A percentile compares a stretch with the other conserved stretches of the same genome.
phyloP scores from a whole-genome alignment of 176 grass and related monocot species.

The Musa troglodytarum region DNA sequence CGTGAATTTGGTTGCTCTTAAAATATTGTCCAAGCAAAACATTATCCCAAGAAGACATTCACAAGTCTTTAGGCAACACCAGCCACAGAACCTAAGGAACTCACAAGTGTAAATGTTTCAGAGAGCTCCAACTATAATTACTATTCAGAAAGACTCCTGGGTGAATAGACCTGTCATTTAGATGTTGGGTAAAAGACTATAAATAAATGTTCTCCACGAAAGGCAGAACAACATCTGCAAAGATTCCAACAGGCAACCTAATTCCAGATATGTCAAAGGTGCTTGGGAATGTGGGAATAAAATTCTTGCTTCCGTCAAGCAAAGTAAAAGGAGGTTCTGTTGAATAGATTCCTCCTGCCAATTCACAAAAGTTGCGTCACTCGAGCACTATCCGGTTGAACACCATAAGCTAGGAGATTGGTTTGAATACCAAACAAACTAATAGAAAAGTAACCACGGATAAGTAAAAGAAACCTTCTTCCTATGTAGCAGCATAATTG shows the following conservation, averaged over 20 bases:
- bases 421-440: not conserved
- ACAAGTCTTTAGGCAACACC: too few species aligned
- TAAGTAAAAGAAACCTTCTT: not conserved
- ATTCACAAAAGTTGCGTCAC: not conserved
- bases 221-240: not conserved
- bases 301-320: not conserved
- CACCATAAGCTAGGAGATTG: not conserved
- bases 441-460: not conserved
- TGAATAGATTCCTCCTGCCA: not conserved
- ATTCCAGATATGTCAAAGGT: too few species aligned
- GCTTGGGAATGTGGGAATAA: not conserved
- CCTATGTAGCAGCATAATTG: too few species aligned
- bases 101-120: too few species aligned
- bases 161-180: not conserved
- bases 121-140: not conserved
- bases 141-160: not conserved
- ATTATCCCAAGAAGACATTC: too few species aligned
- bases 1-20: too few species aligned
- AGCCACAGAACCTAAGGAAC: too few species aligned
- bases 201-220: not conserved
- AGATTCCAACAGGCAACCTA: not conserved
- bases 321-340: not conserved
- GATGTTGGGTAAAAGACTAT: not conserved
- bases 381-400: not conserved
- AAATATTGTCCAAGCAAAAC: too few species aligned